Conservation (phyloP, 345 rosid genomes). For the Eucalyptus regnans region DNA sequence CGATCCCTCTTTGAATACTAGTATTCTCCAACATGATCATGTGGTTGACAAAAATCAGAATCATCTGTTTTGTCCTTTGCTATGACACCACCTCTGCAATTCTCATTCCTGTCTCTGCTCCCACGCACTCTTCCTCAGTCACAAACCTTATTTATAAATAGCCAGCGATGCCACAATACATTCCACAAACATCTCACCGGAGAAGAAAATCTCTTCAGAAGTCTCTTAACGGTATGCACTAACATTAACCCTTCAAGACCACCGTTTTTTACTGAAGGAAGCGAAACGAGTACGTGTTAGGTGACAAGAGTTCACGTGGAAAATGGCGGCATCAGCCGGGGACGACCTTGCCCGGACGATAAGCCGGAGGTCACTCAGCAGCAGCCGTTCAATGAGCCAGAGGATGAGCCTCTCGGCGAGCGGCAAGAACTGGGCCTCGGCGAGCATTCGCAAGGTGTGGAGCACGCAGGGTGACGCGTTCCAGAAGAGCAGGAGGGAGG, state of each 20-base stretch:
- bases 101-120: neutral
- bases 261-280: neutral
- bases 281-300: neutral
- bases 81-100: neutral
- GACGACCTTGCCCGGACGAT: neutral
- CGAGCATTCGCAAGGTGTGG: slow-evolving; percentile 34
- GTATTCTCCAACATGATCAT: neutral
- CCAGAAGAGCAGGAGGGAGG: slow-evolving; percentile 18
- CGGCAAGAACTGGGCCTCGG: slow-evolving; percentile 19
- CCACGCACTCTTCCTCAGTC: neutral
- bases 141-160: neutral
- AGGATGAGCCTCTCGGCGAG: slow-evolving; percentile 16
- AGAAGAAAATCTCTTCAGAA: neutral
- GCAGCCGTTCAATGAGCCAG: slow-evolving; percentile 12
- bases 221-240: neutral
- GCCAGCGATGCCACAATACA: neutral
- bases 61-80: neutral
- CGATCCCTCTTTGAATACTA: neutral
- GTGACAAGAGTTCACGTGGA: neutral
- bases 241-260: neutral
- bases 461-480: slow-evolving; percentile 19
- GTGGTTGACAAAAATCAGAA: neutral
- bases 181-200: neutral
- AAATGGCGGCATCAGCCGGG: slow-evolving; percentile 14
- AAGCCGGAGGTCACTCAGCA: slow-evolving; percentile 13